Percentiles rank a stretch among this genome's conserved stretches.
phyloP scores from a whole-genome alignment of 2,329 filamentous ascomycete genomes.

The Alternaria sp. region DNA sequence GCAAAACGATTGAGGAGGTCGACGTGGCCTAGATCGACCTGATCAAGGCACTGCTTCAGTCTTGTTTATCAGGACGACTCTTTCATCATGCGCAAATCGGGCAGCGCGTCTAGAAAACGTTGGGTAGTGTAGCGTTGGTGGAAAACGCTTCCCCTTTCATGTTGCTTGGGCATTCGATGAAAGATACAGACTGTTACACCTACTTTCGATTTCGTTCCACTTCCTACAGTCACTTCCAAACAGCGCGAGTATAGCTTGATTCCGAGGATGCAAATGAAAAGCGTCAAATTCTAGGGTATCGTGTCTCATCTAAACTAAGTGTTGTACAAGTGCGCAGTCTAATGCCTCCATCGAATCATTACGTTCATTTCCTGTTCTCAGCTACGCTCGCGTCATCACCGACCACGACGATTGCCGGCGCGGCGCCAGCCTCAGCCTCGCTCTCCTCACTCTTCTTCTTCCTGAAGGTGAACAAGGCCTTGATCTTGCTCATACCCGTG shows the following conservation, averaged over 20 bases:
- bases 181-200: not conserved
- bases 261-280: not conserved
- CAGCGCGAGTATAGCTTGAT: not conserved
- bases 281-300: not conserved
- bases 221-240: not conserved
- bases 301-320: not conserved
- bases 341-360: not conserved
- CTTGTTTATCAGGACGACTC: not conserved
- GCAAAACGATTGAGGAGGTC: not conserved
- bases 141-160: not conserved
- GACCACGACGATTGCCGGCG: slow-evolving; percentile 26
- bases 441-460: slow-evolving; percentile 19
- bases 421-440: slow-evolving; percentile 20
- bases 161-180: not conserved
- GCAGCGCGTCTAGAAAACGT: not conserved
- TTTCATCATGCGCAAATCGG: not conserved
- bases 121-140: not conserved
- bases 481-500: slow-evolving; percentile 14
- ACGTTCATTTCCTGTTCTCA: slow-evolving; percentile 4
- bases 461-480: slow-evolving; percentile 22
- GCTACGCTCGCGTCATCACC: slow-evolving; percentile 7
- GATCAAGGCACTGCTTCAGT: not conserved
- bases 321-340: not conserved
- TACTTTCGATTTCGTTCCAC: not conserved
- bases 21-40: not conserved